phyloP scores from a whole-genome alignment of 129 eudicot species.

The Scalesia atractyloides region DNA sequence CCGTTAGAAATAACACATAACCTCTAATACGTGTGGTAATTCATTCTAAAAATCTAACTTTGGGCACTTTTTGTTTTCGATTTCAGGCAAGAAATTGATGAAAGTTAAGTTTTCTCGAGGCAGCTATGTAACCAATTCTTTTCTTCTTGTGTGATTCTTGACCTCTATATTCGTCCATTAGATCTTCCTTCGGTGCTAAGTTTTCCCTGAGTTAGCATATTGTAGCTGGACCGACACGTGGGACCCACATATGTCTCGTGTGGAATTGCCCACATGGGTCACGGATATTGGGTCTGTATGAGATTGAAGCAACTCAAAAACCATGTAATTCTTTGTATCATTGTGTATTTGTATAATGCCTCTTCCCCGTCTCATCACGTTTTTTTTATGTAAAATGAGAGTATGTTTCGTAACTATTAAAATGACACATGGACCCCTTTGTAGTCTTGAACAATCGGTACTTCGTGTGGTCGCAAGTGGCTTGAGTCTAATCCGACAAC shows the following conservation, averaged over 20 bases:
- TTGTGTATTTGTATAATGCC: slow-evolving; percentile 16
- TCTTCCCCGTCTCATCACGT: background rate
- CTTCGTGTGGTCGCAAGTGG: no score
- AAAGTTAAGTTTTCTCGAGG: slow-evolving; percentile 12
- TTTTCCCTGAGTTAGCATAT: slow-evolving; percentile 36
- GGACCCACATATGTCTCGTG: background rate
- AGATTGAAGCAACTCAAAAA: slow-evolving; percentile 24
- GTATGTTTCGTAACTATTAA: background rate
- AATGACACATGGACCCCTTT: background rate
- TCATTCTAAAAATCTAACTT: background rate
- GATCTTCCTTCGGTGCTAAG: slow-evolving; percentile 24
- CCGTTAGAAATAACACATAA: background rate
- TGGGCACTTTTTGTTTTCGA: slow-evolving; percentile 13
- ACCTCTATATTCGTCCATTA: slow-evolving; percentile 10
- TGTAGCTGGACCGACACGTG: slow-evolving; percentile 13
- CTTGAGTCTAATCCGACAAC: no score
- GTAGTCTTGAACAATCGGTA: background rate
- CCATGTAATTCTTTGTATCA: slow-evolving; percentile 29
- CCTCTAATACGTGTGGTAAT: background rate
- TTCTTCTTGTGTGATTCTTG: slow-evolving; percentile 28
- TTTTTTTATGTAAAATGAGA: background rate
- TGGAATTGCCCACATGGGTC: background rate
- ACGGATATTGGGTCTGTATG: background rate
- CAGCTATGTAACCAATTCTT: slow-evolving; percentile 13
- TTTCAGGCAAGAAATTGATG: slow-evolving; percentile 32